Evolutionary conservation across 1,139 yeast genomes (phyloP), one percentile per base, ranked within the genome.

Genomic region (Pichia cactophila): DNA sequence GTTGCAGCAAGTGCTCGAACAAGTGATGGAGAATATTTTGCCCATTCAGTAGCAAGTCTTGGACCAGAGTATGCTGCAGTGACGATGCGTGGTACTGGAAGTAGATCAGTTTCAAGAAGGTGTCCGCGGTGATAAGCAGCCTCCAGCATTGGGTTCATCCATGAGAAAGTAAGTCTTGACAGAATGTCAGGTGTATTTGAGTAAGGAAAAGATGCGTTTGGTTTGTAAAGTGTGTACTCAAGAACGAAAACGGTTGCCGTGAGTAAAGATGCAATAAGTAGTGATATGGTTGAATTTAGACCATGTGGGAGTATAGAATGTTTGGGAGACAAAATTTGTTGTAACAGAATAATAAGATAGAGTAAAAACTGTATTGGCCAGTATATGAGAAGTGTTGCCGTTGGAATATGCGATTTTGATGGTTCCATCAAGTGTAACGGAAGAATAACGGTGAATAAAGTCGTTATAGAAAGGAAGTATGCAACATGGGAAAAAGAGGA

Each of bases 141-240:
- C 28, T 62, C 58, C 37, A 82, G 74, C 51, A 82, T 59, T 1
- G 67, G 69, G 57, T 80, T 81, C 83, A 82, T 78, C 86, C 86
- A 81, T 9, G 76, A 69, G 56, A 78, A 81, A 0, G 85, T 78
- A 31, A 78, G 58, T 42, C 67, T 64, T 5, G 81, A 76, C 23
- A 79, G 58, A n/a, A 78, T 56, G 56, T 80, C 76, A 1, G 80
- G 77, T 1, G 65, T 64, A n/a, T 61, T 61, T 3, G 60, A 40
- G 50, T 62, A 77, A 54, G 69, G 70, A 16, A 9, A 6, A 16
- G 38, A 79, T 6, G 61, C 60, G 6, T 76, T 71, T 5, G 84
- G 82, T 14, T 60, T 54, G 57, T 71, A 80, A 41, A 58, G 60
- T 28, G 56, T 57, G 5, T 65, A 55, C 54, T 77, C 78, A 33